Evolutionary conservation across 2,329 filamentous ascomycete species (phyloP).

Genomic region (Calycina herbarum): DNA sequence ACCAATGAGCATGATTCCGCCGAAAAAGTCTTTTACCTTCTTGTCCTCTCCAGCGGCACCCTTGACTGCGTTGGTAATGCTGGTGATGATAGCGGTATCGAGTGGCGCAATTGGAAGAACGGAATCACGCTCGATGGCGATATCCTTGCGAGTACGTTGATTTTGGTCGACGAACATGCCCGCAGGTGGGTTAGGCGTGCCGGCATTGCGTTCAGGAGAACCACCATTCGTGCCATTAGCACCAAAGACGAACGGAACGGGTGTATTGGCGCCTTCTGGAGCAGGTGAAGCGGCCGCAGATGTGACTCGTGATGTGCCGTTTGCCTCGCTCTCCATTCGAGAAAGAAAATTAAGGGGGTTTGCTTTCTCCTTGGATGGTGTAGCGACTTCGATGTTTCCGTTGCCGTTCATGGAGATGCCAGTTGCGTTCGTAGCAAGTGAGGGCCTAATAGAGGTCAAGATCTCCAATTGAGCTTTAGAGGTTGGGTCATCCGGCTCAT

Average conservation of each 20-base stretch:
- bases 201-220: conserved; percentile 47
- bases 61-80: conserved; percentile 81
- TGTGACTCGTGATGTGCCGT: conserved; percentile 72
- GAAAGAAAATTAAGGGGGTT: conserved; percentile 70
- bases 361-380: conserved; percentile 61
- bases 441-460: conserved; percentile 59
- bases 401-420: conserved; percentile 35
- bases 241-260: conserved; percentile 57
- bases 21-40: conserved; percentile 86
- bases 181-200: conserved; percentile 42
- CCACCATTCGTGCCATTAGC: conserved; percentile 37
- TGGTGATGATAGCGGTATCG: conserved; percentile 86
- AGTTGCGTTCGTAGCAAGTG: conserved; percentile 48
- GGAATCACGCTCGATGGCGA: conserved; percentile 72
- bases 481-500: conserved; percentile 81
- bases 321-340: conserved; percentile 59
- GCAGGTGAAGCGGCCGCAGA: conserved; percentile 86
- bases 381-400: conserved; percentile 50
- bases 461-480: conserved; percentile 79
- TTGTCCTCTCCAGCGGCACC: conserved; percentile 71
- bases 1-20: conserved; percentile 87
- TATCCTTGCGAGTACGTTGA: conserved; percentile 41
- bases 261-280: conserved; percentile 73
- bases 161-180: conserved; percentile 42
- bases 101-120: conserved; percentile 81